Evolutionary conservation across 495 filamentous ascomycete genomes (phyloP), one percentile per base, ranked within the genome.

Genomic region (Aspergillus mulundensis): DNA sequence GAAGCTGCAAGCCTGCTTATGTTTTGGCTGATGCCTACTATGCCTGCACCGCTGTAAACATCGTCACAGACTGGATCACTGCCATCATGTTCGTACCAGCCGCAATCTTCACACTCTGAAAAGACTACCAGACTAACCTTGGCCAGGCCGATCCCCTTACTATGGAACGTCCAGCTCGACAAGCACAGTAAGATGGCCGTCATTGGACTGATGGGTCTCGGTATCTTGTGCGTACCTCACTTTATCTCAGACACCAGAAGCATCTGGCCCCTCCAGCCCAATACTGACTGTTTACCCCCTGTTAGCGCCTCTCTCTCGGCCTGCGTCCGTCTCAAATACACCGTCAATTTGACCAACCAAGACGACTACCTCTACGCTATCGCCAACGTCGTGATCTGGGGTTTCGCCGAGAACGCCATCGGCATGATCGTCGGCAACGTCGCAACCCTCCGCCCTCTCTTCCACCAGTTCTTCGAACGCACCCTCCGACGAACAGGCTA

Each of bases 121-220:
- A 44, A 12, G 7, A 32, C 41, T 23, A n/a, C 2, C 5, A 11
- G 5, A 36, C 43, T 56, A 49, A 55, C 43, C n/a, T 12, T 8
- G 70, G 11, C 69, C 34, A 61, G 60, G 28, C 79, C 79, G 0
- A 75, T 78, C 58, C 56, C 76, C 14, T 65, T 82, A 11, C 66
- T 81, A 7, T 78, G 75, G 75, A 71, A 74, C 2, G 64, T 80
- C 19, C 69, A 81, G 34, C 77, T 82, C 59, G 65, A 67, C 32
- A 62, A 58, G 41, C 66, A 66, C 36, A 77, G 76, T 25, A 80
- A 81, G 51, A 61, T 74, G 42, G 73, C 71, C 7, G 76, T 82
- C 19, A 71, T 72, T 45, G 64, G 63, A 0, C 70, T 75, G 19
- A 75, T 81, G 70, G 77, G 79, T 30, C 60, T 81, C 3, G 79